Evolutionary conservation across 805 yeast species (phyloP), one percentile per base, ranked within the genome.

Genomic region (Nakazawaea populi): DNA sequence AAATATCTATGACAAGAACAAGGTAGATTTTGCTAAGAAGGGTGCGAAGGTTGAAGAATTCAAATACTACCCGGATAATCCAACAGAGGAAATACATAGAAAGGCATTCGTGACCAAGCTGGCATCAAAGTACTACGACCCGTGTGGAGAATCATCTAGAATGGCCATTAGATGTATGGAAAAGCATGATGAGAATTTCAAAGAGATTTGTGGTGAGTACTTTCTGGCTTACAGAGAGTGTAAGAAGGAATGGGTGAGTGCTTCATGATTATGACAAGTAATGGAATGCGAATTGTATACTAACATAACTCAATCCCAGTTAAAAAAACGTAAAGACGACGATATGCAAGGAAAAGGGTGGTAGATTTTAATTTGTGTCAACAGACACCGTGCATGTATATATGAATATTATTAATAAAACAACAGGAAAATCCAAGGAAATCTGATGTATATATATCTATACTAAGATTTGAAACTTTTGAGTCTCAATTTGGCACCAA

Each of bases 161-260:
- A 92, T 96, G 82, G 87, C 96, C 42, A 72, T 90, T 56, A 79
- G 79, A 56, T 92, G 99, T 60, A 72, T 92, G 65, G 92, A 89
- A 58, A 67, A 86, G 46, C 88, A 91, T 62, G 76, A 83, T 58
- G 84, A 79, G 72, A 89, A 80, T 72, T 79, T 74, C 72, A 82
- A 62, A 61, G 82, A 73, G 48, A 75, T 67, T 68, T 89, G 85
- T 72, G 80, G 69, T 65, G 96, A 87, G 53, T 92, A 88, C 62
- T 94, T 92, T 65, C 89, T 85, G 59, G 97, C 97, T 0, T 92
- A 92, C 64, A 75, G 92, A 53, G 99, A 92, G 61, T 92, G 99
- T 69, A 86, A 87, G 63, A 83, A 83, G 60, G 87, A 77, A 54
- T 87, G 91, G 91, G 67, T 77, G 62, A 61, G 51, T 52, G 27